Base-by-base conservation (phyloP, 2,329 filamentous ascomycete genomes). In the Knoxdaviesia proteae region DNA sequence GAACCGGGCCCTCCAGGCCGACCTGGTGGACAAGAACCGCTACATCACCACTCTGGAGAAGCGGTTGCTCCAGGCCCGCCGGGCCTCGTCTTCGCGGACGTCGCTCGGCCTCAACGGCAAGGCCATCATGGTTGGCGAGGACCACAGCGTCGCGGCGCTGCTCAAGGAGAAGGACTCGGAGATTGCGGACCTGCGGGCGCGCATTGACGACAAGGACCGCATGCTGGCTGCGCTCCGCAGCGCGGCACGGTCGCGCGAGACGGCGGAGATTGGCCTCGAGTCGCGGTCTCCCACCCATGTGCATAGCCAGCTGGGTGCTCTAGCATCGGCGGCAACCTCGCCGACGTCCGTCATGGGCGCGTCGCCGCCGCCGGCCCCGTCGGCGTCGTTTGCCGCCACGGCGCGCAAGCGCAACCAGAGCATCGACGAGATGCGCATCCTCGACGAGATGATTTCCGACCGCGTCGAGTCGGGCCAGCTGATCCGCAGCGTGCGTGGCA, bases 381-480 rank as follows among this genome's bases (percentile, higher is more conserved):
- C 49, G 7, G 40, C 52, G 11, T 49, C 52, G 40, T 49, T 49
- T 43, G 50, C 49, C 29, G 47, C 50, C 7, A 49, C 49, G 6
- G 52, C 58, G n/a, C 69, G 68, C 42, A 70, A 67, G 48, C 68
- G 71, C 41, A 65, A 66, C 8, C 75, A 71, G 62, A 84, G 81
- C 49, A 80, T 90, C 34, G 86, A 94, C 51, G 87, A 94, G 59
- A 87, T 94, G 77, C 93, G 83, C 50, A 86, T 94, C 63, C 70
- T 94, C 31, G 88, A 96, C 53, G 84, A 94, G 60, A 94, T 96
- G 88, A 90, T 94, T 46, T 81, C 87, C 54, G 82, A 88, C 54
- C 76, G 81, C 45, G 80, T 92, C 42, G 82, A 90, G 51, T 75
- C 68, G 42, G 83, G 81, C 29, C 74, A 83, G 43, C 61, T 84